phyloP scores from a whole-genome alignment of 163 green algal genomes.

The Chlorella variabilis region DNA sequence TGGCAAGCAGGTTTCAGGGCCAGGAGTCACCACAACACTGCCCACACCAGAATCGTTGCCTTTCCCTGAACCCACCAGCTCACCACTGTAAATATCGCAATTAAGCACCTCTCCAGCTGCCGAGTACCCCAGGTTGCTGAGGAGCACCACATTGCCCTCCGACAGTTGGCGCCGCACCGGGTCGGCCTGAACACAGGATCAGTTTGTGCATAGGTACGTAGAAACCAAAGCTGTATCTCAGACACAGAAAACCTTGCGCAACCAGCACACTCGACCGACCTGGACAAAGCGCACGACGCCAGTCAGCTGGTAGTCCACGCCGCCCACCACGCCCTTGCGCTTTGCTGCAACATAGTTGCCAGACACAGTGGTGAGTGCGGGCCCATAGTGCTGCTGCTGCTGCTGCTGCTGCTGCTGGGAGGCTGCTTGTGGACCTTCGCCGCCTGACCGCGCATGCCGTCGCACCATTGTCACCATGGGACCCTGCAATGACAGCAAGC shows the following conservation, averaged over 20 bases:
- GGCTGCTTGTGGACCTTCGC: constrained; percentile 65
- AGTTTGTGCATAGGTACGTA: neutral
- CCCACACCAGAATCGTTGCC: too few species aligned
- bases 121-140: constrained; percentile 93
- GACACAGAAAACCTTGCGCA: neutral
- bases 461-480: constrained; percentile 87
- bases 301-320: constrained; percentile 92
- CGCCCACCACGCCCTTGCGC: constrained; percentile 87
- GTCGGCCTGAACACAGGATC: constrained; percentile 41
- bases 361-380: constrained; percentile 65
- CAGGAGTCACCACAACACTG: too few species aligned
- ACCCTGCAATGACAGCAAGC: constrained; percentile 44
- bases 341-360: constrained; percentile 96
- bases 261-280: constrained; percentile 12
- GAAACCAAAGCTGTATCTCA: too few species aligned
- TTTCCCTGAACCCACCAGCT: too few species aligned
- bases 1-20: too few species aligned
- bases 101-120: constrained; percentile 92
- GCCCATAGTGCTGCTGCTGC: neutral
- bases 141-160: constrained; percentile 87
- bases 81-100: constrained; percentile 72
- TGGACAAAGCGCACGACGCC: constrained; percentile 88
- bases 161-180: constrained; percentile 85
- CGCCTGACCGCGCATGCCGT: constrained; percentile 70
- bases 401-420: neutral